These are phyloP conservation scores for Didymella pomorum DNA, from an alignment of 2,329 filamentous ascomycete species.

Conservation along the genomic window DNA sequence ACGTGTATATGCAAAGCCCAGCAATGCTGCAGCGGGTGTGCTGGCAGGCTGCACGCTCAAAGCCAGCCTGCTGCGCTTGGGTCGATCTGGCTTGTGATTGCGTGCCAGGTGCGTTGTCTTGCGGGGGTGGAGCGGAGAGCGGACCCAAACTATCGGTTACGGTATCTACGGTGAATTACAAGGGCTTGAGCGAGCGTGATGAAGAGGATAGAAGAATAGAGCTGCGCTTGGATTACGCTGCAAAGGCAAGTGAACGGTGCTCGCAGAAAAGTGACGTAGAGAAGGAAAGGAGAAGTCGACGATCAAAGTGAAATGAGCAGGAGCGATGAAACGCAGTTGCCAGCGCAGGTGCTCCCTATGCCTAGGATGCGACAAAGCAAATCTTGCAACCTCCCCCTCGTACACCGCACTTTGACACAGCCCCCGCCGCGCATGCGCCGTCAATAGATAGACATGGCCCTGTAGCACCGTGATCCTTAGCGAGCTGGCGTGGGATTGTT, in stretches of 20 bases:
- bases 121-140: conserved; percentile 31
- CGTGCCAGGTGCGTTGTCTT: conserved; percentile 22
- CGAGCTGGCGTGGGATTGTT: background rate
- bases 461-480: conserved; percentile 1
- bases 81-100: conserved; percentile 37
- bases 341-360: conserved; percentile 31
- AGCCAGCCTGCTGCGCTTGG: conserved; percentile 29
- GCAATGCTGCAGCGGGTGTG: conserved; percentile 25
- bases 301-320: conserved; percentile 31
- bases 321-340: conserved; percentile 20
- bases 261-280: conserved; percentile 15
- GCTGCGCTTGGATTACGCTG: background rate
- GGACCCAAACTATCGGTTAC: conserved; percentile 32
- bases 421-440: conserved; percentile 10
- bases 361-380: conserved; percentile 32
- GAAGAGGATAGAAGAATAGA: background rate
- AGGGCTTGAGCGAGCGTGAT: conserved; percentile 3
- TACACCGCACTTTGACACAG: conserved; percentile 20
- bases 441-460: conserved; percentile 9
- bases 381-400: conserved; percentile 21
- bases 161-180: conserved; percentile 19
- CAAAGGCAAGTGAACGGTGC: conserved; percentile 1
- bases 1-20: conserved; percentile 27
- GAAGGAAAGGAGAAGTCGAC: conserved; percentile 13
- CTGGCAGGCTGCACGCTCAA: conserved; percentile 34